phyloP scores from a whole-genome alignment of 345 rosid species.

The Rhizophora apiculata region DNA sequence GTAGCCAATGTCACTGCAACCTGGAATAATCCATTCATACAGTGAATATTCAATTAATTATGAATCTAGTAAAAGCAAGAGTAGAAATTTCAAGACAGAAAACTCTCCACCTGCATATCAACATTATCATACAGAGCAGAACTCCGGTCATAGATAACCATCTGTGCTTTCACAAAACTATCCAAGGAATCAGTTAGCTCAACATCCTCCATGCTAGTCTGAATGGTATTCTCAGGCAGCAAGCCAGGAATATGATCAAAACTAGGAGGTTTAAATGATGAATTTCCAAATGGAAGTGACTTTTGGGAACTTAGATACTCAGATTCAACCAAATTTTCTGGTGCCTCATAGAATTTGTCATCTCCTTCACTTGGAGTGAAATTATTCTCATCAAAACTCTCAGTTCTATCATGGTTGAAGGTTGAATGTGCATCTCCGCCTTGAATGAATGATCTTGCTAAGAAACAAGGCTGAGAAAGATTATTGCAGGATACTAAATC shows the following conservation, averaged over 20 bases:
- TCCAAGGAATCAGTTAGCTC: constrained; percentile 51
- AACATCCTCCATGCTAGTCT: constrained; percentile 33
- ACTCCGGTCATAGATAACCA: constrained; percentile 64
- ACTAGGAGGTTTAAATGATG: constrained; percentile 60
- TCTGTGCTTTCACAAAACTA: constrained; percentile 96
- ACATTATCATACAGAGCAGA: constrained; percentile 64
- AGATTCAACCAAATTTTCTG: constrained; percentile 71
- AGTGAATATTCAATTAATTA: constrained; percentile 14
- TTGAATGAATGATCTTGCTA: constrained; percentile 83
- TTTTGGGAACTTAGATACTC: constrained; percentile 26
- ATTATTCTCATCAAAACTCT: constrained; percentile 35
- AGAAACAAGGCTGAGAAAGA: constrained; percentile 52
- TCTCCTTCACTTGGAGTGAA: constrained; percentile 69
- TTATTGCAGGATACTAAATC: constrained; percentile 64
- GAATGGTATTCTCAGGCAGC: constrained; percentile 54
- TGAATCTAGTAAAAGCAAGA: neutral
- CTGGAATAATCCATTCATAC: constrained; percentile 40
- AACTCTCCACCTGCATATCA: constrained; percentile 61
- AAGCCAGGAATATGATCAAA: constrained; percentile 69
- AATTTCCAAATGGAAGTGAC: constrained; percentile 21
- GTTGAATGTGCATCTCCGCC: constrained; percentile 44
- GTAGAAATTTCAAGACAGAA: constrained; percentile 17
- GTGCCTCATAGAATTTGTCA: constrained; percentile 84
- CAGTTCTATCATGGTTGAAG: constrained; percentile 36
- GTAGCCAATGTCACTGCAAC: constrained; percentile 79